Percentiles rank a stretch among this genome's conserved stretches.
Conservation (phyloP, 371 early-diverging fungal species). For the Lichtheimia ornata region DNA sequence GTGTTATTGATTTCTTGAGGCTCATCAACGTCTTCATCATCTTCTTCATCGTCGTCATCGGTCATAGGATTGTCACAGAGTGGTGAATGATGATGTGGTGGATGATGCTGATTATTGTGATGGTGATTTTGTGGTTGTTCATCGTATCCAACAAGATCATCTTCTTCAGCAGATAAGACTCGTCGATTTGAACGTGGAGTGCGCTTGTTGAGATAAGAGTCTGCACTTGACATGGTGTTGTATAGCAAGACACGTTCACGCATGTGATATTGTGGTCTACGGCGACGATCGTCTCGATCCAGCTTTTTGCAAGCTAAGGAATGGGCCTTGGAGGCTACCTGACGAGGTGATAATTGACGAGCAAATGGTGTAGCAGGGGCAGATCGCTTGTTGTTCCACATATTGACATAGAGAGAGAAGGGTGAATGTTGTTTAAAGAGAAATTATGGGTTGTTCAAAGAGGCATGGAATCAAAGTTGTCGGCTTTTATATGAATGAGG, state of each 20-base stretch:
- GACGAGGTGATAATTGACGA: conserved; percentile 38
- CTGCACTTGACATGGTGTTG: conserved; percentile 43
- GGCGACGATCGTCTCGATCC: conserved; percentile 44
- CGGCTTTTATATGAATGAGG: conserved; percentile 3
- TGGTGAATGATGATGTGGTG: conserved; percentile 9
- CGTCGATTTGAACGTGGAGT: conserved; percentile 44
- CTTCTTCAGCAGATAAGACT: conserved; percentile 48
- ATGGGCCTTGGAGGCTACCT: conserved; percentile 47
- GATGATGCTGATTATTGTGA: conserved; percentile 10
- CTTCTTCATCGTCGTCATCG: conserved; percentile 7
- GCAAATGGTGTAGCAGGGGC: conserved; percentile 17
- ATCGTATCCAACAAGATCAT: conserved; percentile 23
- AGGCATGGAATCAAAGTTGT: not conserved
- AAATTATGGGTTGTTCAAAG: not conserved
- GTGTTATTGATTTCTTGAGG: not conserved
- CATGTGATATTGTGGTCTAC: conserved; percentile 36
- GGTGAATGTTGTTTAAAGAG: conserved; percentile 4
- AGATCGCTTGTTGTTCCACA: conserved; percentile 10
- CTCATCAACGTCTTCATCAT: not conserved
- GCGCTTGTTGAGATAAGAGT: conserved; percentile 38
- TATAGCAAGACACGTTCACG: conserved; percentile 42
- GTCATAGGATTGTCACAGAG: not conserved
- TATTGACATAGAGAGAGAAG: conserved; percentile 6
- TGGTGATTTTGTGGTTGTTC: conserved; percentile 4
- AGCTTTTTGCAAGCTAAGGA: conserved; percentile 41